A percentile compares a stretch with the other conserved stretches of the same genome.
These are phyloP conservation scores for Diaporthe sp. DNA, from an alignment of 2,329 filamentous ascomycete species.

Conservation along the genomic window DNA sequence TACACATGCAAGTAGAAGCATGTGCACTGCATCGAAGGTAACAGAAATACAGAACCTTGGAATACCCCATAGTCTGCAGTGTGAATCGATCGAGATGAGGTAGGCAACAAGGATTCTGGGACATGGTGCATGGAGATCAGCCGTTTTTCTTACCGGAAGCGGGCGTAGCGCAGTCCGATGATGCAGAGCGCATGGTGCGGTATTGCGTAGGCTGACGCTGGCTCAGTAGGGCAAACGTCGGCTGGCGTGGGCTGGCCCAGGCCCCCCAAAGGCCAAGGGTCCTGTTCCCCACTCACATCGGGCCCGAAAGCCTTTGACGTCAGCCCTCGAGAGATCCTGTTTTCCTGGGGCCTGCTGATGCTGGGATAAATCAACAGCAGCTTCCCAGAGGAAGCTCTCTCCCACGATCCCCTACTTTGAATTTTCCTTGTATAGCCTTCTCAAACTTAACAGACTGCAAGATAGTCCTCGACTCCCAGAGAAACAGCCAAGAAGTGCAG, in stretches of 20 bases:
- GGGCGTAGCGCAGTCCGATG: constrained; percentile 21
- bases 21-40: not conserved
- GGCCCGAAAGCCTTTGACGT: constrained; percentile 39
- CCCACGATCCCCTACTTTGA: not conserved
- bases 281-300: constrained; percentile 11
- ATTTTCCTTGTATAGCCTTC: not conserved
- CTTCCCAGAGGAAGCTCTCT: not conserved
- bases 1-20: not conserved
- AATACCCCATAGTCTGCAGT: not conserved
- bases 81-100: constrained; percentile 28
- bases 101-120: constrained; percentile 28
- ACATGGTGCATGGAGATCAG: constrained; percentile 28
- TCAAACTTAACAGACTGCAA: not conserved
- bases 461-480: not conserved
- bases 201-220: constrained; percentile 29
- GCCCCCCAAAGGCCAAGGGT: constrained; percentile 24
- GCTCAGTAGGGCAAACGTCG: not conserved
- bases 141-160: constrained; percentile 5
- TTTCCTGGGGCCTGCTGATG: constrained; percentile 33
- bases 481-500: not conserved
- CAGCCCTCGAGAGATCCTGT: constrained; percentile 41
- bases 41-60: constrained; percentile 12
- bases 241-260: not conserved
- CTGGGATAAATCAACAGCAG: constrained; percentile 34
- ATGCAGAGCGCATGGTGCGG: constrained; percentile 29